Evolutionary conservation across 495 filamentous ascomycete species (phyloP).

Genomic region (Tuber indicum): DNA sequence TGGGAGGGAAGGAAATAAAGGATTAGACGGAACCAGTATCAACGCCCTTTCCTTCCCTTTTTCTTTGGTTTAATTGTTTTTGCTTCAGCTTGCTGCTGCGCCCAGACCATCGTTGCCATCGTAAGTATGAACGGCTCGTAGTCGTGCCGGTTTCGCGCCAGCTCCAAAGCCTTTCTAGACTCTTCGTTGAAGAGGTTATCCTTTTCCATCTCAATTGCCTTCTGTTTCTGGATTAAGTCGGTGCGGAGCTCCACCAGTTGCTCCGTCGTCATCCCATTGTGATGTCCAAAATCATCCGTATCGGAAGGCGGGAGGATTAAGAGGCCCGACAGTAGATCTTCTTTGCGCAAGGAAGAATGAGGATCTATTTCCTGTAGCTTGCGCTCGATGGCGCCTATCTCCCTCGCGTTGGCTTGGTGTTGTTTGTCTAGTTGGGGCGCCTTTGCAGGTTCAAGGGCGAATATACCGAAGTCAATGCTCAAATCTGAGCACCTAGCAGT

Average conservation of each 20-base stretch:
- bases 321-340: constrained; percentile 7
- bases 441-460: constrained; percentile 39
- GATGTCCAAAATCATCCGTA: constrained; percentile 8
- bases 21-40: background rate
- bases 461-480: constrained; percentile 35
- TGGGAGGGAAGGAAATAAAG: background rate
- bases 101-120: constrained; percentile 19
- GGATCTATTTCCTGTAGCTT: constrained; percentile 16
- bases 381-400: constrained; percentile 24
- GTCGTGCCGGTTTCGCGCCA: constrained; percentile 37
- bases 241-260: constrained; percentile 19
- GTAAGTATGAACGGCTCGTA: constrained; percentile 39
- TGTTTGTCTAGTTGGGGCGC: constrained; percentile 23
- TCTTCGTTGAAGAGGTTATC: constrained; percentile 19
- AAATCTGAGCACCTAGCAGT: constrained; percentile 32
- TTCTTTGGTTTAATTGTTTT: background rate
- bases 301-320: constrained; percentile 16
- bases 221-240: constrained; percentile 25
- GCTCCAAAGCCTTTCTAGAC: constrained; percentile 14
- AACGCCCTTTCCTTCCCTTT: background rate
- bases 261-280: constrained; percentile 14
- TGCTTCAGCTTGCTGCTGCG: constrained; percentile 11
- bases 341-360: constrained; percentile 21
- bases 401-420: constrained; percentile 22
- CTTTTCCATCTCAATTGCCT: constrained; percentile 21